Evolutionary conservation across 106 monocot species (phyloP), one percentile per base, ranked within the genome.

Genomic region (Acorus gramineus): DNA sequence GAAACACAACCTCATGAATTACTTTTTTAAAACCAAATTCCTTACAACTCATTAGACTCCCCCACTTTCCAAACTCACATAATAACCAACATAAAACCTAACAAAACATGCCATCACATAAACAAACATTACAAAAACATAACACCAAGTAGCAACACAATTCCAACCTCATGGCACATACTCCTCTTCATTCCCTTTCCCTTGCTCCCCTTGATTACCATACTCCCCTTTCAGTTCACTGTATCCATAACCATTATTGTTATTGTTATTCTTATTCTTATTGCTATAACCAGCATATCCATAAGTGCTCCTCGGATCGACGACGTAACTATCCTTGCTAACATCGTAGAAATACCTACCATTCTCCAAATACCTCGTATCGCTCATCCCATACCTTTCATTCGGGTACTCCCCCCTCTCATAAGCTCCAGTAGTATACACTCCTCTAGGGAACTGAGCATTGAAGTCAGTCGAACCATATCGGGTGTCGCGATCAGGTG

Each of bases 151-250:
- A 28, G 28, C 28, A 28, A 28, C 28, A 28, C 28, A 28, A 28
- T 28, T 28, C 28, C 28, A 28, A 28, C 43, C 7, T 78, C 64
- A 78, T 8, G 78, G 78, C n/a, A 66, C 66, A 62, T 66, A 75
- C 60, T 80, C 75, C 62, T 52, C 69, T 47, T 8, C 11, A 50
- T 28, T 28, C 28, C 28, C 28, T 28, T 8, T 48, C 42, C 64
- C 59, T 13, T 59, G 57, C n/a, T 68, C 48, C 47, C 14, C 66
- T 51, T 52, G 11, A 61, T 59, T 63, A 49, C 71, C 59, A 50
- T 8, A 9, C 46, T 73, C 53, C 11, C 47, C 77, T 14, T 43
- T 47, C 11, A 7, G 44, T 3, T 50, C 71, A 46, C 53, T 63
- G 44, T 59, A 49, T 48, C 45, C 71, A 13, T 78, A 56, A 7